phyloP scores from a whole-genome alignment of 129 eudicot genomes.

The Oenanthe sinensis region DNA sequence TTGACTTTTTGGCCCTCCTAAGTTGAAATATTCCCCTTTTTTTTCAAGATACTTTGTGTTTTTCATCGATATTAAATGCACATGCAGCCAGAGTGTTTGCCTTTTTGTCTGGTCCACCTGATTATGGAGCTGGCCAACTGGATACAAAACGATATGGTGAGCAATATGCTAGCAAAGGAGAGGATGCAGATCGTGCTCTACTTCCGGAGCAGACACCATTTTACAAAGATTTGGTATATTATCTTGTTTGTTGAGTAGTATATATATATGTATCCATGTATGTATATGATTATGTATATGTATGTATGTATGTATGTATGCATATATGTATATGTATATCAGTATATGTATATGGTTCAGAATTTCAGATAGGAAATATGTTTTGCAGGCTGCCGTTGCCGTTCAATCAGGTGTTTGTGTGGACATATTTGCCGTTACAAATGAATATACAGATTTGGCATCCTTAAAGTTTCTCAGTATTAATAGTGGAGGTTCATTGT shows the following conservation, averaged over 20 bases:
- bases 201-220: constrained; percentile 98
- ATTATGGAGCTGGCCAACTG: constrained; percentile 91
- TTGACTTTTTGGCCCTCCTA: background rate
- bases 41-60: constrained; percentile 8
- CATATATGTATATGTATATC: background rate
- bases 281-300: too few relatives aligned
- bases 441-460: constrained; percentile 97
- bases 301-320: background rate
- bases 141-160: constrained; percentile 97
- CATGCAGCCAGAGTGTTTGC: constrained; percentile 93
- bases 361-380: constrained; percentile 22
- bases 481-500: constrained; percentile 95
- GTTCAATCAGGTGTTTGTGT: constrained; percentile 99
- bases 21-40: constrained; percentile 1
- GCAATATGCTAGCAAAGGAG: constrained; percentile 98
- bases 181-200: constrained; percentile 98
- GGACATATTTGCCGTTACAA: constrained; percentile 95
- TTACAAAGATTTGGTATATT: constrained; percentile 79
- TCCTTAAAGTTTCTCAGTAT: constrained; percentile 91
- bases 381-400: constrained; percentile 93
- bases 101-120: constrained; percentile 96
- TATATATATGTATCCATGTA: background rate
- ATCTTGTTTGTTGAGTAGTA: constrained; percentile 9
- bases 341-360: constrained; percentile 7
- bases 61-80: constrained; percentile 7